Evolutionary conservation across 2,329 filamentous ascomycete genomes (phyloP), one percentile per base, ranked within the genome.

Genomic region (Lachnellula arida): DNA sequence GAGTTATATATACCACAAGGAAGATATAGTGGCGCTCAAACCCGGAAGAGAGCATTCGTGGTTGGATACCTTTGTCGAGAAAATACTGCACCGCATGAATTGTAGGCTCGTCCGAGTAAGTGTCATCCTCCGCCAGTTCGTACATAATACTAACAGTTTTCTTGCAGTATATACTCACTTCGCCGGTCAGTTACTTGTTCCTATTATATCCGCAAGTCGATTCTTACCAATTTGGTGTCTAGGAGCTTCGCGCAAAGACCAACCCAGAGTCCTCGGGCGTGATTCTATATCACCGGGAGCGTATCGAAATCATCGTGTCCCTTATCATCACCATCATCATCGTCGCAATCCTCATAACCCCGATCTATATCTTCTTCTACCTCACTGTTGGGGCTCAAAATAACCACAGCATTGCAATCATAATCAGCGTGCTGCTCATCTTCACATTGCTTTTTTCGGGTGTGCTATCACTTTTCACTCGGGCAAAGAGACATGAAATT

Each of bases 11-110:
- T 59, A 67, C 8, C 59, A 67, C 2, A 72, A 72, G 58, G 73
- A 75, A 49, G 75, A 76, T 53, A 53, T 76, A 0, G 65, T 76
- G 9, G 72, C 72, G 0, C 59, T 76, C 0, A 60, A 72, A 4
- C 62, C 69, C 2, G 72, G 73, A 0, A 59, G 73, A 51, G 73
- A 75, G 35, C 66, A 69, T 55, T 72, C 73, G 3, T 73, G 70
- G 69, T 65, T 77, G 0, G 74, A 76, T 51, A 60, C 60, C 2
- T 43, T 54, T 0, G 64, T 74, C 5, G 73, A 75, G 50, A 64
- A 49, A 4, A 25, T 65, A 2, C 54, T 68, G 28, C 25, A 28
- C 7, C 6, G 8, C 7, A 8, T 28, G 25, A 8, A 8, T 28
- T 28, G 25, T 8, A 28, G 25, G 7, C 1, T 8, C 25, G 7